phyloP scores from a whole-genome alignment of 1,284 basidiomycete genomes.

The Cutaneotrichosporon daszewskae region DNA sequence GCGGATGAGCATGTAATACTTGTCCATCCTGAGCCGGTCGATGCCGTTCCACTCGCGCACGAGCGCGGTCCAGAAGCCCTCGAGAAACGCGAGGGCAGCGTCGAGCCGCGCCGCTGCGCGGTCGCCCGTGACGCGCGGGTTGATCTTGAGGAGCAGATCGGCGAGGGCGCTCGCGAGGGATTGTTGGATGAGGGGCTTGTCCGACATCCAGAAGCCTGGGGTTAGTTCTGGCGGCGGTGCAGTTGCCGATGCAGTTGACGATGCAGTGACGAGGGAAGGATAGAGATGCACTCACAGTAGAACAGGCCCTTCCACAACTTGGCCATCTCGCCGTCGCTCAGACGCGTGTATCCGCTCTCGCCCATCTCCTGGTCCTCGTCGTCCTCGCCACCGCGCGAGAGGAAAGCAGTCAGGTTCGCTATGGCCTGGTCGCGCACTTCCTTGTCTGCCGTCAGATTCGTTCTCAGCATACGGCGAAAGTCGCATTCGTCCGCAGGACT shows the following conservation, averaged over 20 bases:
- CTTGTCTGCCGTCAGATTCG: slow-evolving; percentile 58
- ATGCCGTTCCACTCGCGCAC: slow-evolving; percentile 89
- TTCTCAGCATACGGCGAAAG: neutral
- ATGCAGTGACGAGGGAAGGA: slow-evolving; percentile 54
- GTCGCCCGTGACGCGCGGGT: slow-evolving; percentile 34
- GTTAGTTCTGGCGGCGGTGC: neutral
- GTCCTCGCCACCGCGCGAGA: slow-evolving; percentile 59
- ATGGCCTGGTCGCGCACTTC: slow-evolving; percentile 83
- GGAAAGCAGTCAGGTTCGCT: slow-evolving; percentile 66
- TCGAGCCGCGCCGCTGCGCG: slow-evolving; percentile 23
- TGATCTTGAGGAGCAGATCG: slow-evolving; percentile 67
- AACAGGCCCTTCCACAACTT: slow-evolving; percentile 98
- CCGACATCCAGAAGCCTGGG: slow-evolving; percentile 97
- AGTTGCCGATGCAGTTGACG: slow-evolving; percentile 73
- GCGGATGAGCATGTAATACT: slow-evolving; percentile 91
- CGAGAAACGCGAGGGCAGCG: slow-evolving; percentile 68
- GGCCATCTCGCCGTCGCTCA: slow-evolving; percentile 70
- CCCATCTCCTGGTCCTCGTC: slow-evolving; percentile 26
- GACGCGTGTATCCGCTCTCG: slow-evolving; percentile 21
- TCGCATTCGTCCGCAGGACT: too few species aligned
- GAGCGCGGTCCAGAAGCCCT: slow-evolving; percentile 84
- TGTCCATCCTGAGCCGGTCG: slow-evolving; percentile 89
- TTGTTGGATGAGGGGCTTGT: slow-evolving; percentile 95
- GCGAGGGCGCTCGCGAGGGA: slow-evolving; percentile 79
- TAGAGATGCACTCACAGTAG: slow-evolving; percentile 63